phyloP scores from a whole-genome alignment of 2,329 filamentous ascomycete species.

The Cytospora piceicola region DNA sequence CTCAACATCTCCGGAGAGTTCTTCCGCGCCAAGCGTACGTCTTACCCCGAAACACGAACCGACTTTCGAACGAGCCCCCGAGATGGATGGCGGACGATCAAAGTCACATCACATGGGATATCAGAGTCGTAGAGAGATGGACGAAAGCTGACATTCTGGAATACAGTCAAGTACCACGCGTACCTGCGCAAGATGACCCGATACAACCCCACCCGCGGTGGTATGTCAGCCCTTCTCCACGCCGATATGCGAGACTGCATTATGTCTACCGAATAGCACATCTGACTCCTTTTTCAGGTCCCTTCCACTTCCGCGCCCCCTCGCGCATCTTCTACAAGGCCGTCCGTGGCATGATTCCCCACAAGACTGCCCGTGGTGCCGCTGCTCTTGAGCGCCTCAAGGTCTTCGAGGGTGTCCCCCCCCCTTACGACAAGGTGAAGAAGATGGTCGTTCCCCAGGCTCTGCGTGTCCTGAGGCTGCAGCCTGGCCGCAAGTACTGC shows the following conservation, averaged over 20 bases:
- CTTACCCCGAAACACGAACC: slow-evolving; percentile 35
- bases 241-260: slow-evolving; percentile 32
- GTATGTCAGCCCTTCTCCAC: slow-evolving; percentile 56
- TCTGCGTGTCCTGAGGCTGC: slow-evolving; percentile 91
- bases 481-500: slow-evolving; percentile 99
- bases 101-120: not conserved
- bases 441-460: slow-evolving; percentile 99
- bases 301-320: slow-evolving; percentile 99
- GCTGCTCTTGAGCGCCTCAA: slow-evolving; percentile 98
- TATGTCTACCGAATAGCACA: slow-evolving; percentile 46
- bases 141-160: slow-evolving; percentile 51
- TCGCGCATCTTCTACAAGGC: slow-evolving; percentile 99
- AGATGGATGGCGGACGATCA: not conserved
- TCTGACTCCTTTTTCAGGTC: slow-evolving; percentile 64
- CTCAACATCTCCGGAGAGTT: slow-evolving; percentile 99
- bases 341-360: slow-evolving; percentile 99
- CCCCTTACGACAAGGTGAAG: slow-evolving; percentile 99
- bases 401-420: slow-evolving; percentile 99
- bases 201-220: slow-evolving; percentile 99
- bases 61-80: not conserved
- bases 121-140: not conserved
- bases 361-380: slow-evolving; percentile 98
- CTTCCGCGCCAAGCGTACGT: slow-evolving; percentile 99
- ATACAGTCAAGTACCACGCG: slow-evolving; percentile 98
- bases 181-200: slow-evolving; percentile 99